These are phyloP conservation scores for Physcomitrellopsis africana DNA, from an alignment of 225 moss, liverwort and hornwort genomes.

Conservation along the genomic window DNA sequence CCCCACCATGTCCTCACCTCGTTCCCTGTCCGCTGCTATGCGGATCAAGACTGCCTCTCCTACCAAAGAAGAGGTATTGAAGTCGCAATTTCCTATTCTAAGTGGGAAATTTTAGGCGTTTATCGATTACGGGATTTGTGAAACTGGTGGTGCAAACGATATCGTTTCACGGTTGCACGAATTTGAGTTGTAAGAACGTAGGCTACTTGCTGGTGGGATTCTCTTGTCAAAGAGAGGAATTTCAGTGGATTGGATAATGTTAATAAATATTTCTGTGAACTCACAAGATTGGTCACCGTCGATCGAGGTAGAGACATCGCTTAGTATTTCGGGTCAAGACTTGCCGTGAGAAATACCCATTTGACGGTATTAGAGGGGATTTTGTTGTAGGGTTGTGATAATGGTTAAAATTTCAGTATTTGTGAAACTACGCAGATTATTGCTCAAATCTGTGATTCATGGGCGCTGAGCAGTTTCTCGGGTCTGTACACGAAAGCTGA, in stretches of 20 bases:
- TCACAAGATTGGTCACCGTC: no score
- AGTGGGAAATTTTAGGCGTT: background rate
- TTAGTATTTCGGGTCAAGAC: no score
- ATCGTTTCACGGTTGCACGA: no score
- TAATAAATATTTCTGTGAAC: no score
- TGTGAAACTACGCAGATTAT: background rate
- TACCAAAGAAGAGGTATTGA: slow-evolving; percentile 44
- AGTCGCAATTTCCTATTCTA: background rate
- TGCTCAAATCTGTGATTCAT: background rate
- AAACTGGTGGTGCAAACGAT: background rate
- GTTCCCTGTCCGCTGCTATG: slow-evolving; percentile 47
- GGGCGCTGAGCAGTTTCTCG: background rate
- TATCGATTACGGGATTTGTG: background rate
- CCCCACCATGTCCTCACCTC: slow-evolving; percentile 33
- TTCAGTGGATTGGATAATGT: no score
- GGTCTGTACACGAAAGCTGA: background rate
- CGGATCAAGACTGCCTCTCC: slow-evolving; percentile 45
- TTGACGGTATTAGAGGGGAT: background rate
- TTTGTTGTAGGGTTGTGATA: background rate
- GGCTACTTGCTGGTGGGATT: no score
- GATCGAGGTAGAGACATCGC: no score
- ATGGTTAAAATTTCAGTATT: background rate
- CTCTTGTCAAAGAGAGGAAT: no score
- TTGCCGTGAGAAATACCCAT: no score
- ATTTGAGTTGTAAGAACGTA: no score